These are phyloP conservation scores for Tardiomyces depauwii DNA, from an alignment of 1,139 yeast species.

Conservation along the genomic window DNA sequence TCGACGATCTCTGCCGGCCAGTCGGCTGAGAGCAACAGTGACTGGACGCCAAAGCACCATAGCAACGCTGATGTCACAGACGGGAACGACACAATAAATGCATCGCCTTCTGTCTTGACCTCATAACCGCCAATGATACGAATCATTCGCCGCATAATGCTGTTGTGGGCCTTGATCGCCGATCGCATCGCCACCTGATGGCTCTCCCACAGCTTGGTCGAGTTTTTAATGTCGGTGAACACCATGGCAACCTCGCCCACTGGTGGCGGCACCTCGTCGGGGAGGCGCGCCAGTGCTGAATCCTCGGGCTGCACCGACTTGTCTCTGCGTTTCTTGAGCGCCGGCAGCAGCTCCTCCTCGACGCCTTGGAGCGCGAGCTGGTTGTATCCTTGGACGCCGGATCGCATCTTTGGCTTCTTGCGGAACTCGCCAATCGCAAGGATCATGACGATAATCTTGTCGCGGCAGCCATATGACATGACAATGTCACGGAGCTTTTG, in stretches of 20 bases:
- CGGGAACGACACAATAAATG: slow-evolving; percentile 97
- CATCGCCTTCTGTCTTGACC: slow-evolving; percentile 98
- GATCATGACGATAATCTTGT: slow-evolving; percentile 77
- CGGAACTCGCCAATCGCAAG: slow-evolving; percentile 24
- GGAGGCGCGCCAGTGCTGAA: slow-evolving; percentile 68
- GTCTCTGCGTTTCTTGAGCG: slow-evolving; percentile 40
- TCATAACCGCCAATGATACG: slow-evolving; percentile 95
- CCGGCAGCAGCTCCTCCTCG: slow-evolving; percentile 37
- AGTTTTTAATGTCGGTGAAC: slow-evolving; percentile 92
- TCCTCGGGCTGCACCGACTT: slow-evolving; percentile 54
- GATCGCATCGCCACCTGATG: slow-evolving; percentile 92
- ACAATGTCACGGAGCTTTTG: slow-evolving; percentile 92
- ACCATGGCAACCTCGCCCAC: slow-evolving; percentile 91
- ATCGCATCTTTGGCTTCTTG: neutral
- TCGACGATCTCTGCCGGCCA: slow-evolving; percentile 95
- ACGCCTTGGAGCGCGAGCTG: slow-evolving; percentile 27
- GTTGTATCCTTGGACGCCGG: slow-evolving; percentile 2
- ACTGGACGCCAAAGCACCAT: slow-evolving; percentile 93
- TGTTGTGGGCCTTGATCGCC: slow-evolving; percentile 89
- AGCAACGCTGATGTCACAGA: slow-evolving; percentile 81
- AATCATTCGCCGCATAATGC: slow-evolving; percentile 86
- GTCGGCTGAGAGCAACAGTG: slow-evolving; percentile 69
- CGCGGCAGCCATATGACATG: slow-evolving; percentile 78
- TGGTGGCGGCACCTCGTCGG: slow-evolving; percentile 92
- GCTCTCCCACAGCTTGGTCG: slow-evolving; percentile 88